Conservation (phyloP, 2,329 filamentous ascomycete species). For the Apiospora rasikravindrae region DNA sequence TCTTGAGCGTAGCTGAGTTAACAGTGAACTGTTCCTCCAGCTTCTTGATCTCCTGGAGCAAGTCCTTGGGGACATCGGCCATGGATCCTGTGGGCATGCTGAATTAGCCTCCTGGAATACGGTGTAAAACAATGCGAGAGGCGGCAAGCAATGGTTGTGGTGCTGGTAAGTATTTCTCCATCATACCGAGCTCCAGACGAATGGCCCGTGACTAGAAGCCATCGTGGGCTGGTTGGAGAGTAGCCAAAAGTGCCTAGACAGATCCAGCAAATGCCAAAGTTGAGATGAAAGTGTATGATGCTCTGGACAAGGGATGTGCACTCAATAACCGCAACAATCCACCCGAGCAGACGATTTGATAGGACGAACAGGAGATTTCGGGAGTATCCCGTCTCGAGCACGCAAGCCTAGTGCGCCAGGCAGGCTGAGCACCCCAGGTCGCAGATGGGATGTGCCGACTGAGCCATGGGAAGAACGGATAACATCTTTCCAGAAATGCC, state of each 20-base stretch:
- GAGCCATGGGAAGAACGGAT: neutral
- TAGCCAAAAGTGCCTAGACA: neutral
- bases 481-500: neutral
- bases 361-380: neutral
- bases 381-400: conserved; percentile 10
- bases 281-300: neutral
- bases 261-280: neutral
- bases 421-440: neutral
- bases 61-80: conserved; percentile 86
- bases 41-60: conserved; percentile 78
- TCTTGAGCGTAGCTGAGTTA: conserved; percentile 79
- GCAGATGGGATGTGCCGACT: neutral
- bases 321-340: neutral
- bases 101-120: neutral
- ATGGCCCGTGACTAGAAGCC: conserved; percentile 22
- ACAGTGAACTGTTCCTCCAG: conserved; percentile 87
- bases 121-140: neutral
- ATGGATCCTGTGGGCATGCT: conserved; percentile 71
- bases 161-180: conserved; percentile 30
- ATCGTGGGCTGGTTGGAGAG: conserved; percentile 22
- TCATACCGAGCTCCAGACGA: conserved; percentile 20
- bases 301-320: neutral
- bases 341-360: neutral
- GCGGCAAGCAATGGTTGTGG: conserved; percentile 24
- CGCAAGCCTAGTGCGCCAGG: neutral